phyloP scores from a whole-genome alignment of 345 rosid species.

The Capsella bursapastoris region DNA sequence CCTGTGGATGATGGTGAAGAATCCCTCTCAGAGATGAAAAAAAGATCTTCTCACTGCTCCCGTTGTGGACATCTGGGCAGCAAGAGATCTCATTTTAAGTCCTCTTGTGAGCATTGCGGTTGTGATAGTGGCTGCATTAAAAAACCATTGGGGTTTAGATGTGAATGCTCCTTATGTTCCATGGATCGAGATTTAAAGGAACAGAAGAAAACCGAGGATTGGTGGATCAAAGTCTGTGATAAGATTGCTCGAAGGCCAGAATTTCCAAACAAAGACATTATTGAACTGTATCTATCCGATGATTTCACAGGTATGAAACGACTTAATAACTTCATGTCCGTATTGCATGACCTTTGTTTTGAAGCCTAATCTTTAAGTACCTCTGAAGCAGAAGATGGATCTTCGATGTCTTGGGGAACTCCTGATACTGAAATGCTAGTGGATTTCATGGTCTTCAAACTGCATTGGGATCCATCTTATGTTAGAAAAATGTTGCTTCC shows the following conservation, averaged over 20 bases:
- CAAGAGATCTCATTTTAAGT: conserved; percentile 66
- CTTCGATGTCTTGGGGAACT: conserved; percentile 62
- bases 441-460: conserved; percentile 77
- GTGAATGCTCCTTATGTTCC: conserved; percentile 66
- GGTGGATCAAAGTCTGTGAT: conserved; percentile 74
- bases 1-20: conserved; percentile 42
- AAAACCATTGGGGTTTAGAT: conserved; percentile 67
- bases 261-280: conserved; percentile 74
- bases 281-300: conserved; percentile 64
- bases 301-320: conserved; percentile 48
- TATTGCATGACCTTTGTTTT: conserved; percentile 17
- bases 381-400: conserved; percentile 50
- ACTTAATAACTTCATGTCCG: conserved; percentile 12
- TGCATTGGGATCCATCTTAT: conserved; percentile 74
- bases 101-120: conserved; percentile 68
- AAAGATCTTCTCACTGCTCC: conserved; percentile 73
- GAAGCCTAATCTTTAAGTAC: conserved; percentile 22
- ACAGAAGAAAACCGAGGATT: conserved; percentile 59
- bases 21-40: conserved; percentile 45
- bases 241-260: conserved; percentile 61
- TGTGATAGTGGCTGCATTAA: conserved; percentile 57
- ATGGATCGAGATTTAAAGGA: conserved; percentile 62
- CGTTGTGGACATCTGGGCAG: conserved; percentile 91
- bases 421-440: conserved; percentile 81
- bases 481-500: conserved; percentile 78